Evolutionary conservation across 163 green algal species (phyloP), one percentile per base, ranked within the genome.

Genomic region (Coccomyxa subellipsoidea): DNA sequence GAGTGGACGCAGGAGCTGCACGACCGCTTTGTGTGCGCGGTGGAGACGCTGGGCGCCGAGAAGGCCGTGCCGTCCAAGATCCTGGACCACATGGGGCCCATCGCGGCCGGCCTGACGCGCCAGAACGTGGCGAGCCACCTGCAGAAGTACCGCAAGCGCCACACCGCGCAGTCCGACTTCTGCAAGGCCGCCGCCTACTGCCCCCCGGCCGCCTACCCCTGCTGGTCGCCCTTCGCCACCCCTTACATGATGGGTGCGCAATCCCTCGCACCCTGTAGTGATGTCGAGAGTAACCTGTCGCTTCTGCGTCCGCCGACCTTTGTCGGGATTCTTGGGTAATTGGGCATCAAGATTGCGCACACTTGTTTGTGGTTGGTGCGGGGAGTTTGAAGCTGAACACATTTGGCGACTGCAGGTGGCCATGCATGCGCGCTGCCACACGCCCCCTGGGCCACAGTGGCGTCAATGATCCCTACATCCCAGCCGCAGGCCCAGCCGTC

Each of bases 41-140:
- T 93, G 80, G 88, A 93, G 82, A 86, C 86, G 75, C 76, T 93
- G 32, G 89, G 89, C 23, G 86, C 87, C 40, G 89, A 93, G 38
- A 91, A 91, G 83, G 89, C 89, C 35, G 90, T 92, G 23, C 89
- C 89, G 25, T 86, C 80, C 38, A 81, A 85, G 18, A 92, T 93
- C 72, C 53, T 92, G 75, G 85, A 92, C 40, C 70, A 82, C 38
- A 93, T 93, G 89, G 86, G 86, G 0, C 84, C 84, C 8, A 77
- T 73, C 8, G 88, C 40, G 37, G 38, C 37, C 7, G 85, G 85
- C 31, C 80, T 93, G 35, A 93, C 89, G 7, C 77, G 89, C 23
- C 87, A 93, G 53, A 92, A 93, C 82, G 86, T 93, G 40, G 89
- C 89, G 54, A 88, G 81, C 73, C 89, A 93, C 79, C 81, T 93